These are phyloP conservation scores for Boletus subcaerulescens DNA, from an alignment of 768 basidiomycete species.

Conservation along the genomic window DNA sequence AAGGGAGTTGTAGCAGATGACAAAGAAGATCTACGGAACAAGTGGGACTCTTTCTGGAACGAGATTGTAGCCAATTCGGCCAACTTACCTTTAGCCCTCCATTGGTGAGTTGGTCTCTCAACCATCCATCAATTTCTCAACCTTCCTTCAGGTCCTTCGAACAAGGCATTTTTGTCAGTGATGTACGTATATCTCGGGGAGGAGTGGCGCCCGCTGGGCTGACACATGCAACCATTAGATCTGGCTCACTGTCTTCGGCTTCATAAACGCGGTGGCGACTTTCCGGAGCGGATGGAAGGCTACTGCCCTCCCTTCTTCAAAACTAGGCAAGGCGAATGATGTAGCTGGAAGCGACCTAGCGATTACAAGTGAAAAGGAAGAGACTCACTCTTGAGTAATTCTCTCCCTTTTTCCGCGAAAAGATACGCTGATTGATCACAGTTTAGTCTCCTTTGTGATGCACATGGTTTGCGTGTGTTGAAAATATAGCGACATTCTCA, in stretches of 20 bases:
- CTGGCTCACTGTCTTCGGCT: conserved; percentile 40
- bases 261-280: conserved; percentile 53
- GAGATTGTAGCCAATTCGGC: conserved; percentile 70
- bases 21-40: conserved; percentile 50
- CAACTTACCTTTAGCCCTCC: conserved; percentile 79
- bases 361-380: conserved; percentile 12
- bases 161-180: conserved; percentile 62
- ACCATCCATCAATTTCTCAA: not conserved
- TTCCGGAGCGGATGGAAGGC: conserved; percentile 74
- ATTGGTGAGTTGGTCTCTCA: conserved; percentile 55
- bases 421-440: not conserved
- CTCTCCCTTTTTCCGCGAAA: not conserved
- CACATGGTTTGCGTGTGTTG: too few species aligned
- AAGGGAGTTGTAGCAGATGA: conserved; percentile 53
- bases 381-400: conserved; percentile 6
- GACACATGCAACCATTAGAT: conserved; percentile 26
- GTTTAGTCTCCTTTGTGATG: not conserved
- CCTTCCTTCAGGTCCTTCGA: conserved; percentile 55
- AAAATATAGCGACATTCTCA: too few species aligned
- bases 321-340: not conserved
- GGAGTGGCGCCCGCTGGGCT: conserved; percentile 2
- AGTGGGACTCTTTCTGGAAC: conserved; percentile 68
- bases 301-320: conserved; percentile 39
- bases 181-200: conserved; percentile 40
- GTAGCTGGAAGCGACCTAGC: not conserved